Evolutionary conservation across 257 asterid species (phyloP).

Genomic region (Nicotiana attenuata): DNA sequence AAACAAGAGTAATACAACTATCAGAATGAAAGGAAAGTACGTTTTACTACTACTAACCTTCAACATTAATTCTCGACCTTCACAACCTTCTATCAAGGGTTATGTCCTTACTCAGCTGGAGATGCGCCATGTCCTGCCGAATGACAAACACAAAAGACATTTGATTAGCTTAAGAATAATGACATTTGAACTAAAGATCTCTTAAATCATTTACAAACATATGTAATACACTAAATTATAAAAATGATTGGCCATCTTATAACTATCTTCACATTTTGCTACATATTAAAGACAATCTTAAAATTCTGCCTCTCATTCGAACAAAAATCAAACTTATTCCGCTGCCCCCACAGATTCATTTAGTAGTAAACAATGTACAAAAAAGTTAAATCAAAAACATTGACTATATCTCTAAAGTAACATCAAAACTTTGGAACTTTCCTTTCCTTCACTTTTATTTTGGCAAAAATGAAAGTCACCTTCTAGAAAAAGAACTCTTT

Average conservation of each 20-base stretch:
- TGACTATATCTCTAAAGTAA: not conserved
- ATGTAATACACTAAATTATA: not conserved
- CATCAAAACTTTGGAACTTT: not conserved
- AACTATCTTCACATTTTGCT: not conserved
- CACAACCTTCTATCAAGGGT: too few relatives aligned
- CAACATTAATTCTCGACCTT: too few relatives aligned
- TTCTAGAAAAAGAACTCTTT: not conserved
- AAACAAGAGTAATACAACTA: too few relatives aligned
- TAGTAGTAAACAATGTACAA: conserved; percentile 2
- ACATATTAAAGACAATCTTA: not conserved
- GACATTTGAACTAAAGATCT: not conserved
- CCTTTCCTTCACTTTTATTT: conserved; percentile 3
- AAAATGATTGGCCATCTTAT: not conserved
- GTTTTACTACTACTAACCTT: too few relatives aligned
- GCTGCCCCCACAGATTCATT: not conserved
- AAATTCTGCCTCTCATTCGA: not conserved
- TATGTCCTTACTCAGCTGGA: too few relatives aligned
- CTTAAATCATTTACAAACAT: not conserved
- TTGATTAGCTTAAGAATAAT: not conserved
- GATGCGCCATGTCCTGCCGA: too few relatives aligned
- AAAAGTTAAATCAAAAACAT: not conserved
- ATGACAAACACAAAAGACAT: not conserved
- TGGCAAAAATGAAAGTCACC: not conserved
- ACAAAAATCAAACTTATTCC: not conserved
- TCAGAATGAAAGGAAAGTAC: too few relatives aligned